Evolutionary conservation across 129 eudicot genomes (phyloP).

Genomic region (Centella asiatica): DNA sequence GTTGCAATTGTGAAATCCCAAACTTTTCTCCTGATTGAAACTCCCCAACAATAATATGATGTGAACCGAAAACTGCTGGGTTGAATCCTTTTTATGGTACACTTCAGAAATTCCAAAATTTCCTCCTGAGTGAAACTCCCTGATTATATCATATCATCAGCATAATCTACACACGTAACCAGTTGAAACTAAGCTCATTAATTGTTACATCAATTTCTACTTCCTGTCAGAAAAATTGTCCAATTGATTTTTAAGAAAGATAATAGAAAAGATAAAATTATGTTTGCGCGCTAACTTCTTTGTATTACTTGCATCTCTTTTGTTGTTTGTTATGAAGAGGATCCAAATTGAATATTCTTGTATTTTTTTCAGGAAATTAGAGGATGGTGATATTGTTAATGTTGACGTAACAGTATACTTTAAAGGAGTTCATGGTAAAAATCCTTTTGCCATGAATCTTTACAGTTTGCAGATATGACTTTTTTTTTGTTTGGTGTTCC

Average conservation of each 20-base stretch:
- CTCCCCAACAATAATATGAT: too few species aligned
- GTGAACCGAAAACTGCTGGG: too few species aligned
- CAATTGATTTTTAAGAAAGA: not conserved
- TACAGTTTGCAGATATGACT: not conserved
- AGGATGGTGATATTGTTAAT: slow-evolving; percentile 96
- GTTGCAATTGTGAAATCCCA: too few species aligned
- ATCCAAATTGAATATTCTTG: slow-evolving; percentile 10
- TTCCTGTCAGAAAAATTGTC: not conserved
- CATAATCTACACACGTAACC: too few species aligned
- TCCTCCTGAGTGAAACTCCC: too few species aligned
- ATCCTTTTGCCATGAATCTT: not conserved
- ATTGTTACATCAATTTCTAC: not conserved
- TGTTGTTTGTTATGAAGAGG: not conserved
- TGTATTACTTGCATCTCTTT: not conserved
- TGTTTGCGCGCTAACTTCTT: not conserved
- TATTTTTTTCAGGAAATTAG: slow-evolving; percentile 62
- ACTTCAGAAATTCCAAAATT: too few species aligned
- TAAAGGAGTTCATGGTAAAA: slow-evolving; percentile 92
- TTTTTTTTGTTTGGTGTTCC: too few species aligned
- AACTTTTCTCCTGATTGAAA: too few species aligned
- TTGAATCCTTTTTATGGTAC: too few species aligned
- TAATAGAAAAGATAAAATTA: not conserved
- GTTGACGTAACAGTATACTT: slow-evolving; percentile 77
- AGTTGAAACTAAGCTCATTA: not conserved
- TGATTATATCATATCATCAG: too few species aligned